A percentile compares a stretch with the other conserved stretches of the same genome.
These are phyloP conservation scores for Tubosaeta brunneosetosa DNA, from an alignment of 768 basidiomycete species.

Conservation along the genomic window DNA sequence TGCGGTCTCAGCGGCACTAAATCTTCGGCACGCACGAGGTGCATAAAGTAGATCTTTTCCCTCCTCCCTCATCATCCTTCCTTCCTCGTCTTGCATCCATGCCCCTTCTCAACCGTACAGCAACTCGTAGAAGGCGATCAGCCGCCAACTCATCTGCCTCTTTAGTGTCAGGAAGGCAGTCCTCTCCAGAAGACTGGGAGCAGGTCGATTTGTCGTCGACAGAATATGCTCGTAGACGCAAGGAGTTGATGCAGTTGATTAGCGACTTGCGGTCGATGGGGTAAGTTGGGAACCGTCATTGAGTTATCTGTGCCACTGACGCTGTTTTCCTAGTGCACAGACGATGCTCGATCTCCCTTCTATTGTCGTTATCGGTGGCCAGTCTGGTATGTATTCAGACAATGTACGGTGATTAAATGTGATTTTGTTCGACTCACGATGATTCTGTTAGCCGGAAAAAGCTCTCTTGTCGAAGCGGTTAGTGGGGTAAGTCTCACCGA, in stretches of 20 bases:
- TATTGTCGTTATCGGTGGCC: constrained; percentile 52
- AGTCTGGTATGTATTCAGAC: constrained; percentile 40
- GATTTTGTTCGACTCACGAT: background rate
- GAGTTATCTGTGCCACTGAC: background rate
- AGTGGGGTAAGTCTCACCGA: constrained; percentile 39
- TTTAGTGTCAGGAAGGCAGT: background rate
- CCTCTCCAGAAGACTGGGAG: constrained; percentile 15
- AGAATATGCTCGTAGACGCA: constrained; percentile 39
- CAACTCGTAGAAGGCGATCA: background rate
- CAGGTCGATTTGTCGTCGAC: constrained; percentile 24
- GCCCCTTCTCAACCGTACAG: background rate
- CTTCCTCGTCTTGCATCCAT: background rate
- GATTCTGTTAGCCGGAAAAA: constrained; percentile 46
- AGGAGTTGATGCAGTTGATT: constrained; percentile 37
- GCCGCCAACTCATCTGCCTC: background rate
- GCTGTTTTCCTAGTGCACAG: constrained; percentile 30
- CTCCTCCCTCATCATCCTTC: background rate
- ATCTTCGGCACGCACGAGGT: no score
- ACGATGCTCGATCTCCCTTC: constrained; percentile 42
- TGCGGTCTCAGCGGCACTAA: no score
- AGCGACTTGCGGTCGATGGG: constrained; percentile 39
- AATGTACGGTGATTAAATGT: background rate
- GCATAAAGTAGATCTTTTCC: no score
- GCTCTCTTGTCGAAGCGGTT: constrained; percentile 55
- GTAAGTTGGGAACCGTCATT: constrained; percentile 18